Conservation (phyloP, 2,329 filamentous ascomycete genomes). For the Claviceps digitariae region DNA sequence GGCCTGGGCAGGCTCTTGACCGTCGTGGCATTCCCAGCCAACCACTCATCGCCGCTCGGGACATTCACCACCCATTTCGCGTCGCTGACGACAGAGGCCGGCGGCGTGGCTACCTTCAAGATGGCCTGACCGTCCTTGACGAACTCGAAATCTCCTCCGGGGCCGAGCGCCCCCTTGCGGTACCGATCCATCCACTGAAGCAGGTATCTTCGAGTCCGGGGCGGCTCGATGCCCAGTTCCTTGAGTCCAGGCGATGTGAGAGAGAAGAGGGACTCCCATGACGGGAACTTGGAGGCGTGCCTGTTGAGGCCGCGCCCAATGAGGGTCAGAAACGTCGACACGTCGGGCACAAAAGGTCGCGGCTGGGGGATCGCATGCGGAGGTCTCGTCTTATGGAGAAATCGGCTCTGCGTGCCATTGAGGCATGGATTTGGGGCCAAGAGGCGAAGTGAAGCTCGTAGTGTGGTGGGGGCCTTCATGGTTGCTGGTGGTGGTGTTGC, state of each 20-base stretch:
- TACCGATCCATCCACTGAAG: slow-evolving; percentile 81
- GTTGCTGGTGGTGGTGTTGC: background rate
- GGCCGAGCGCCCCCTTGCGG: slow-evolving; percentile 60
- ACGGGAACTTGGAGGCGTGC: slow-evolving; percentile 74
- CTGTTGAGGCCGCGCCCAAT: slow-evolving; percentile 79
- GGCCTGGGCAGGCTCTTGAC: slow-evolving; percentile 16
- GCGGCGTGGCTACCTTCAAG: slow-evolving; percentile 33
- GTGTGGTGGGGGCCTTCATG: slow-evolving; percentile 20
- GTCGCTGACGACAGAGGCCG: slow-evolving; percentile 24
- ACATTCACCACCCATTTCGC: slow-evolving; percentile 43
- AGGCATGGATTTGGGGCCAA: slow-evolving; percentile 19
- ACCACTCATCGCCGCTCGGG: slow-evolving; percentile 25
- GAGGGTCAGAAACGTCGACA: slow-evolving; percentile 71
- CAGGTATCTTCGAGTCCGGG: slow-evolving; percentile 70
- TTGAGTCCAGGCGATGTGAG: slow-evolving; percentile 64
- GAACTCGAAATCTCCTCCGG: slow-evolving; percentile 68
- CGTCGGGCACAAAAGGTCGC: slow-evolving; percentile 76
- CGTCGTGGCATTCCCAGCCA: slow-evolving; percentile 13
- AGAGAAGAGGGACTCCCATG: slow-evolving; percentile 83
- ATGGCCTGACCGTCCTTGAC: slow-evolving; percentile 46
- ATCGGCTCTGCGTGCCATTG: slow-evolving; percentile 25
- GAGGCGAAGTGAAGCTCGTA: slow-evolving; percentile 19
- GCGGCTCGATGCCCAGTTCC: slow-evolving; percentile 74
- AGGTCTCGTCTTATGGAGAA: slow-evolving; percentile 28
- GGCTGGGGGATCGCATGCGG: slow-evolving; percentile 45